These are phyloP conservation scores for Angophora floribunda DNA, from an alignment of 345 rosid genomes.

Conservation along the genomic window DNA sequence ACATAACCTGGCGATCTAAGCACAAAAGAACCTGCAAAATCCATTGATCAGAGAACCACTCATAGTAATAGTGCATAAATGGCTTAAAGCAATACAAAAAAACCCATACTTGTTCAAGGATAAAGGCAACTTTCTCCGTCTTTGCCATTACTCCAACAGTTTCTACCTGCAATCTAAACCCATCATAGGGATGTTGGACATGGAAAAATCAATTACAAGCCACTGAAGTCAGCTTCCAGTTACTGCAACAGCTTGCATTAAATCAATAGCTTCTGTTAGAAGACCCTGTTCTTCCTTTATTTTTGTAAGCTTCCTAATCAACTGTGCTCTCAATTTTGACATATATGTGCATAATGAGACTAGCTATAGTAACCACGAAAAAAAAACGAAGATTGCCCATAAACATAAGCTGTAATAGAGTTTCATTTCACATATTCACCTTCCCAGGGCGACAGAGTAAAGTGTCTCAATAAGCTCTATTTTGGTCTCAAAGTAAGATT, in stretches of 20 bases:
- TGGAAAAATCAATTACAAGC: background rate
- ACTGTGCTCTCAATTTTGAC: conserved; percentile 87
- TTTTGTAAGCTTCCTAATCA: conserved; percentile 76
- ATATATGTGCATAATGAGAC: conserved; percentile 41
- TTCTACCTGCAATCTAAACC: conserved; percentile 43
- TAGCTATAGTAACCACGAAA: background rate
- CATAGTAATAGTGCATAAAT: background rate
- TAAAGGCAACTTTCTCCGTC: conserved; percentile 86
- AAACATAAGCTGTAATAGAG: background rate
- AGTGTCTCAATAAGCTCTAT: conserved; percentile 76
- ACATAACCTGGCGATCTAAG: conserved; percentile 74
- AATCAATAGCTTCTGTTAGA: conserved; percentile 86
- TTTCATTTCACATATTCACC: conserved; percentile 33
- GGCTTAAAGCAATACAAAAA: background rate
- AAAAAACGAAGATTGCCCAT: background rate
- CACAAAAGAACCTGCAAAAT: conserved; percentile 62
- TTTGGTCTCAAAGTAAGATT: conserved; percentile 73
- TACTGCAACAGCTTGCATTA: conserved; percentile 95
- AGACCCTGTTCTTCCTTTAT: conserved; percentile 83
- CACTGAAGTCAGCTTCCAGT: background rate
- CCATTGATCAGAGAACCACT: background rate
- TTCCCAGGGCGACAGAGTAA: conserved; percentile 80
- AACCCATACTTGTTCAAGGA: conserved; percentile 65
- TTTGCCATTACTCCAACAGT: conserved; percentile 94
- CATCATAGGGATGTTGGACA: background rate